phyloP scores from a whole-genome alignment of 495 filamentous ascomycete genomes.

The Tuber umbilicatum region DNA sequence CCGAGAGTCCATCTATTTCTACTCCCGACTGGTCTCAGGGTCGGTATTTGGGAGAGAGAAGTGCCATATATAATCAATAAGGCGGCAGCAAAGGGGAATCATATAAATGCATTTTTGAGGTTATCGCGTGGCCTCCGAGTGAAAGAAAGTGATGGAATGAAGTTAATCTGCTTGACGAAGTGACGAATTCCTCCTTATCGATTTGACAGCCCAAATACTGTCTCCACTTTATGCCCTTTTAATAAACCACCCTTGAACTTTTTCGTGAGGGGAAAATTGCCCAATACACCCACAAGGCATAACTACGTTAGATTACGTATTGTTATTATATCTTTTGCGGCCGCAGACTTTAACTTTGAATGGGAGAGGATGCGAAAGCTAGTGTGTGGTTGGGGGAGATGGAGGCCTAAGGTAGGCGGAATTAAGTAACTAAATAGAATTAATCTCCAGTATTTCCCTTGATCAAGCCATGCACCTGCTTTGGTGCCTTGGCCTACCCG shows the following conservation, averaged over 20 bases:
- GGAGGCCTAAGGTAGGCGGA: background rate
- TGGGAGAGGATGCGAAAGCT: background rate
- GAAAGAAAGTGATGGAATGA: background rate
- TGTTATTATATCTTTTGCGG: background rate
- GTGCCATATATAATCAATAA: background rate
- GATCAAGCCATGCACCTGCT: background rate
- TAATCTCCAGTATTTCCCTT: background rate
- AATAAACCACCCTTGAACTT: background rate
- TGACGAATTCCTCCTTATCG: background rate
- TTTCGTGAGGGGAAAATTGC: background rate
- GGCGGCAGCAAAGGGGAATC: background rate
- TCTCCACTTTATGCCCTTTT: background rate
- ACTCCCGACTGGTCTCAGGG: background rate
- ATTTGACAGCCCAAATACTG: background rate
- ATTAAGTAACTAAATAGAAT: background rate
- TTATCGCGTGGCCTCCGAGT: background rate
- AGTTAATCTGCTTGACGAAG: background rate
- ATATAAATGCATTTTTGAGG: background rate
- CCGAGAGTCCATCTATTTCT: background rate
- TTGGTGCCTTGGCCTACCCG: background rate
- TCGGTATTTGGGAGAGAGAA: background rate
- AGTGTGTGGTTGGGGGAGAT: background rate
- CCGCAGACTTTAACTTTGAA: background rate
- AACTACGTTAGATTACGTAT: background rate
- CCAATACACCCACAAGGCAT: background rate